These are phyloP conservation scores for Fraxinus dipetala DNA, from an alignment of 305 asterid species.

Conservation along the genomic window DNA sequence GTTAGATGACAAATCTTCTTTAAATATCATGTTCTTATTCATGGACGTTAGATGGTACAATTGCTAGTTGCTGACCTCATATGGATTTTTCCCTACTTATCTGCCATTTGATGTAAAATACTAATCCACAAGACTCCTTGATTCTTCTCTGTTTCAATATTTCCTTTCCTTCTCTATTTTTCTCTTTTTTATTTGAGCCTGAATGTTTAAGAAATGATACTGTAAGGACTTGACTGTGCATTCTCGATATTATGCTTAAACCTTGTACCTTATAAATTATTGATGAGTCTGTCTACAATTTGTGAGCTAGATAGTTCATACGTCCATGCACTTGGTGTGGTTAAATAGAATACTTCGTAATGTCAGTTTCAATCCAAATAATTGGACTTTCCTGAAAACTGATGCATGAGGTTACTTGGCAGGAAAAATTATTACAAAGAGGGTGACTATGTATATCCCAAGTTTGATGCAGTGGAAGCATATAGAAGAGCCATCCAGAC, in stretches of 20 bases:
- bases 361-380: neutral
- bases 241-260: neutral
- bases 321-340: neutral
- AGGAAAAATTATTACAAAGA: conserved; percentile 90
- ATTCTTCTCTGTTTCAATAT: neutral
- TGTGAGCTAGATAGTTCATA: neutral
- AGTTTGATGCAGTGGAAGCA: conserved; percentile 81
- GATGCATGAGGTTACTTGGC: conserved; percentile 24
- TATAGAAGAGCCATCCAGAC: conserved; percentile 80
- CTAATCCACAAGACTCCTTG: neutral
- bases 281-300: neutral
- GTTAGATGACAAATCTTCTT: neutral
- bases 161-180: neutral
- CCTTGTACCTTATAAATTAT: neutral
- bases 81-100: neutral
- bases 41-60: neutral
- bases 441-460: conserved; percentile 63
- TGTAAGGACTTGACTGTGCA: neutral
- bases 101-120: neutral
- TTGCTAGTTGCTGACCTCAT: neutral
- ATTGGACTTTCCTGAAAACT: conserved; percentile 16
- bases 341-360: neutral
- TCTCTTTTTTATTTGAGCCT: neutral
- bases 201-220: neutral
- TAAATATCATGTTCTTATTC: neutral